Base-by-base conservation (phyloP, 495 filamentous ascomycete genomes). In the Parathielavia hyrcaniae region DNA sequence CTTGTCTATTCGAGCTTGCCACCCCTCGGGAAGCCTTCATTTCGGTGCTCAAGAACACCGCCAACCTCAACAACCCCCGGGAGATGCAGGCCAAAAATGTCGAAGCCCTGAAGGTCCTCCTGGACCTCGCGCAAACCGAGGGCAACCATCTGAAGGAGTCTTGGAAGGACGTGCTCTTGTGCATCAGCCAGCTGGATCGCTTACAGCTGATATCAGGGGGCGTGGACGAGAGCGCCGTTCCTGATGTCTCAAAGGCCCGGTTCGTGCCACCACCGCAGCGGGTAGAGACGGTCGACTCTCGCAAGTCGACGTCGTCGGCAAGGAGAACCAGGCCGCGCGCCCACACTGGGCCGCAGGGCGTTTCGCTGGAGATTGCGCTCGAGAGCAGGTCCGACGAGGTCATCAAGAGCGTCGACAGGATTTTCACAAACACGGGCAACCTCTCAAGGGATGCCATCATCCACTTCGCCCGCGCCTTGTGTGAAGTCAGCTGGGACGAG, bases 401-500 rank as follows among this genome's bases (percentile, higher is more conserved):
- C 67, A 83, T 97, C 55, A 90, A 90, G 61, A 85, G 87, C 35
- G 89, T 99, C 4, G 95, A 99, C 70, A 79, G 89, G 38, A 96
- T 99, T 55, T 99, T 97, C 66, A 96, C 90, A 40, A 95, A 89
- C 63, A 97, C 93, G 0, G 91, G 90, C 35, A 95, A 92, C 63
- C 79, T 99, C 5, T 91, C 87, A 26, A 90, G 91, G 57, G 89
- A 95, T 55, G 95, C 93, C 12, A 99, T 99, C 61, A 90, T 99
- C n/a, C 84, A 96, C 69, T 99, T 97, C 71, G 91, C 96, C 32
- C 83, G 86, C 44, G 93, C 93, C 1, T 72, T 99, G 58, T 95
- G 88, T 45, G 91, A 96, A 63, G 91, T 99, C 45, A 97, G 93
- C 72, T 97, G 93, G 93, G 91, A 97, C 64, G 93, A 99, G 68